Conservation (phyloP, 768 basidiomycete species). For the Leccinum uliginosum region DNA sequence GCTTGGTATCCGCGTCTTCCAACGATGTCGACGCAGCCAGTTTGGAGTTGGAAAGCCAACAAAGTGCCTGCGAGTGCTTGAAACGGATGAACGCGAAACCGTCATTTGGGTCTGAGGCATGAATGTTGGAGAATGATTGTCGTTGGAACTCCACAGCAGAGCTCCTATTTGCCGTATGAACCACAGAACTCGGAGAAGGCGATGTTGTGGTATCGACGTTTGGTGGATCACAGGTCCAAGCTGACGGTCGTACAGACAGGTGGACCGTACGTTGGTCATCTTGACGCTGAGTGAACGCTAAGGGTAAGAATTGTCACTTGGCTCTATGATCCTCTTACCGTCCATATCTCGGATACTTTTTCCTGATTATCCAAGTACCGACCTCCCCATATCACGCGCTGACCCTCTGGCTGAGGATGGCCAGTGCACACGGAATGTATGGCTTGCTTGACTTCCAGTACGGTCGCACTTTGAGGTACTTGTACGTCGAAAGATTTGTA, state of each 20-base stretch:
- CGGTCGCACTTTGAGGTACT: constrained; percentile 43
- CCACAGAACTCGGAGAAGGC: background rate
- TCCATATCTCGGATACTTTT: constrained; percentile 65
- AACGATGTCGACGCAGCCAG: constrained; percentile 9
- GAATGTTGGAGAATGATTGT: background rate
- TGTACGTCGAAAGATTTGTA: constrained; percentile 60
- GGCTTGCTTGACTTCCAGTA: constrained; percentile 63
- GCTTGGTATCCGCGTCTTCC: constrained; percentile 13
- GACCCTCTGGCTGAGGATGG: constrained; percentile 62
- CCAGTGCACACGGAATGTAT: constrained; percentile 61
- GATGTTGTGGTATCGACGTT: constrained; percentile 18
- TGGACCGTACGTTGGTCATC: constrained; percentile 63
- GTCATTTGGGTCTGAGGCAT: background rate
- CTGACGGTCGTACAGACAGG: constrained; percentile 75
- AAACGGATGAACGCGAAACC: constrained; percentile 18
- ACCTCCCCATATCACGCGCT: constrained; percentile 74
- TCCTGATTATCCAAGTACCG: constrained; percentile 62
- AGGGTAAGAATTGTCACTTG: constrained; percentile 5
- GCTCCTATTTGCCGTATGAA: background rate
- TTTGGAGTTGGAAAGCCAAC: constrained; percentile 20
- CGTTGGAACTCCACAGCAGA: background rate
- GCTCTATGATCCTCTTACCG: constrained; percentile 37
- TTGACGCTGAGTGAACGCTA: constrained; percentile 35
- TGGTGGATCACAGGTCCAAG: constrained; percentile 61
- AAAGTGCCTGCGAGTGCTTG: constrained; percentile 26